Percentiles rank a stretch among this genome's conserved stretches.
These are phyloP conservation scores for Mucor plumbeus DNA, from an alignment of 371 early-diverging fungal species.

Conservation along the genomic window DNA sequence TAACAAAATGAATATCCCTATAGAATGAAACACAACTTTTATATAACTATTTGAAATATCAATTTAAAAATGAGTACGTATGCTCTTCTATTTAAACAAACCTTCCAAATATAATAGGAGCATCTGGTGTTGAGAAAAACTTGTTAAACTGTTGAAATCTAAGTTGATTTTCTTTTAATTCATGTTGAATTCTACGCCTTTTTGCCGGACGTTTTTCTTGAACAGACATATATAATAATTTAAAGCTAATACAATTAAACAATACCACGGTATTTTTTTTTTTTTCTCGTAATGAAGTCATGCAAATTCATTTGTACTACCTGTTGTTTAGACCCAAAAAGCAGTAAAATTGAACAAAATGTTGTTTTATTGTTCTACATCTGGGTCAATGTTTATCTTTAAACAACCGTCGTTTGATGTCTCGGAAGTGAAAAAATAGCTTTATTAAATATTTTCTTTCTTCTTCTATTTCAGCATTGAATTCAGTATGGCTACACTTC, in stretches of 20 bases:
- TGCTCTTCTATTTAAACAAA: neutral
- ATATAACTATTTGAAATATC: constrained; percentile 6
- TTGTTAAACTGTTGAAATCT: neutral
- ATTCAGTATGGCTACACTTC: neutral
- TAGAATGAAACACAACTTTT: neutral
- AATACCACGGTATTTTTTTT: too few species aligned
- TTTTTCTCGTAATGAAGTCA: neutral
- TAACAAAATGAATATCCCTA: constrained; percentile 2
- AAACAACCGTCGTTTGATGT: neutral
- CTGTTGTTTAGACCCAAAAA: neutral
- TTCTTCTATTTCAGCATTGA: neutral
- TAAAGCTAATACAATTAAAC: too few species aligned
- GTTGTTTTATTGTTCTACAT: neutral
- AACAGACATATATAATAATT: neutral
- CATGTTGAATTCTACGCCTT: neutral
- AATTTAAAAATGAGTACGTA: neutral
- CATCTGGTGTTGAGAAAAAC: constrained; percentile 12
- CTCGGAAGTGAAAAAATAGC: constrained; percentile 8
- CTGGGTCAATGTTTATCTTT: neutral
- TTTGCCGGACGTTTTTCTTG: neutral
- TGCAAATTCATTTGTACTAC: neutral
- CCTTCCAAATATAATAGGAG: constrained; percentile 17
- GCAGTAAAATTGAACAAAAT: neutral
- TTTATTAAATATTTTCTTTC: neutral
- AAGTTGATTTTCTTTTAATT: neutral